phyloP scores from a whole-genome alignment of 805 yeast species.

The Saccharomycodes ludwigii region DNA sequence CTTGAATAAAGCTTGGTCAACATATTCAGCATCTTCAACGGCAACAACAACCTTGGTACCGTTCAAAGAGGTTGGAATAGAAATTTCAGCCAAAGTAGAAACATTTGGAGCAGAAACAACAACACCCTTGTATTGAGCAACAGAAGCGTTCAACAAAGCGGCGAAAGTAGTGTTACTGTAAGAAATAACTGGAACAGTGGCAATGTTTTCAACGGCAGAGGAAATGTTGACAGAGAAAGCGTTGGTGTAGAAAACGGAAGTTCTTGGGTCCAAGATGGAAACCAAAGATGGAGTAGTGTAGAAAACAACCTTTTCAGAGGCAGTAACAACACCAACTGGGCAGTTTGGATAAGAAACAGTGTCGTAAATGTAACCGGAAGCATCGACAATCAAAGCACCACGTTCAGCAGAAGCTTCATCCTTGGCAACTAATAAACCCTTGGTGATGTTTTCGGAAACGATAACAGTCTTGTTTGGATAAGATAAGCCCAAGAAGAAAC shows the following conservation, averaged over 20 bases:
- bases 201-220: neutral
- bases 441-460: slow-evolving; percentile 12
- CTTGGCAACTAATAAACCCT: slow-evolving; percentile 15
- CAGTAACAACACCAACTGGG: slow-evolving; percentile 17
- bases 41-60: neutral
- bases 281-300: slow-evolving; percentile 17
- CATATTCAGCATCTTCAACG: slow-evolving; percentile 2
- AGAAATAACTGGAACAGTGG: slow-evolving; percentile 10
- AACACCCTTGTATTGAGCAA: neutral
- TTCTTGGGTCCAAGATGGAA: slow-evolving; percentile 9
- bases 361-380: slow-evolving; percentile 16
- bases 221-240: slow-evolving; percentile 2
- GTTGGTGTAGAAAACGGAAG: slow-evolving; percentile 13
- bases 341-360: slow-evolving; percentile 17
- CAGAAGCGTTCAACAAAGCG: slow-evolving; percentile 2
- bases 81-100: neutral
- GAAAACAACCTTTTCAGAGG: slow-evolving; percentile 11
- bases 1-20: slow-evolving; percentile 10
- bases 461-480: slow-evolving; percentile 16
- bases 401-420: slow-evolving; percentile 10
- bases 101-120: neutral
- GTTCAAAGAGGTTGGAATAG: neutral
- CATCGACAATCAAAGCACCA: slow-evolving; percentile 16
- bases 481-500: slow-evolving; percentile 16
- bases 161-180: slow-evolving; percentile 12